Percentiles rank a stretch among this genome's conserved stretches.
These are phyloP conservation scores for Tylopilus cervinicoccineus DNA, from an alignment of 768 basidiomycete genomes.

Conservation along the genomic window DNA sequence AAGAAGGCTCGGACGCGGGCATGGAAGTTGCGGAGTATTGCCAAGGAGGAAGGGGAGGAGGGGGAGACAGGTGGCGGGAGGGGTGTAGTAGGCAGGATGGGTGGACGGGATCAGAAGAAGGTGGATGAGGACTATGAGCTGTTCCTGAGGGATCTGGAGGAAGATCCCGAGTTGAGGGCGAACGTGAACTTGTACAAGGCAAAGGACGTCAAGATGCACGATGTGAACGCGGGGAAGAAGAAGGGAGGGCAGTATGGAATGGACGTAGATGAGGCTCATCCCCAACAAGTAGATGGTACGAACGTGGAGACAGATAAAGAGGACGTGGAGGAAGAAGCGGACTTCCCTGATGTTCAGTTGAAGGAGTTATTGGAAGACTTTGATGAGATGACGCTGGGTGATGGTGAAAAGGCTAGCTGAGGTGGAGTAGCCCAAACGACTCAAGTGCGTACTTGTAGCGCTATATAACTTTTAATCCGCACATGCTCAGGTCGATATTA, in stretches of 20 bases:
- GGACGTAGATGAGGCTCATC: conserved; percentile 59
- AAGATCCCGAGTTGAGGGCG: conserved; percentile 87
- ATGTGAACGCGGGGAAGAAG: conserved; percentile 27
- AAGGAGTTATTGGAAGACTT: conserved; percentile 90
- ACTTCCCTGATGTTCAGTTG: conserved; percentile 85
- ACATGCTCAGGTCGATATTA: too few species aligned
- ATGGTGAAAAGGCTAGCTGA: conserved; percentile 24
- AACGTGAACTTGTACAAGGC: conserved; percentile 86
- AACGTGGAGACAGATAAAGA: conserved; percentile 31
- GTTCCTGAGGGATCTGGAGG: conserved; percentile 91
- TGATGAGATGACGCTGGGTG: conserved; percentile 81
- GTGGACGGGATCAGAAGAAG: conserved; percentile 86
- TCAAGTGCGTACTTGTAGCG: background rate
- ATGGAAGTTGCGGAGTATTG: conserved; percentile 91
- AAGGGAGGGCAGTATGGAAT: conserved; percentile 39
- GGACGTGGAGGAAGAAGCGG: conserved; percentile 63
- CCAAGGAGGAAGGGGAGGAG: conserved; percentile 86
- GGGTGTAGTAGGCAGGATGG: conserved; percentile 87
- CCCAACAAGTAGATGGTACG: conserved; percentile 21
- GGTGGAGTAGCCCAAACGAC: background rate
- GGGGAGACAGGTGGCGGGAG: conserved; percentile 73
- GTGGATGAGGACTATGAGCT: conserved; percentile 96
- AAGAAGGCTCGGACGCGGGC: conserved; percentile 84
- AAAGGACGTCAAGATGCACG: conserved; percentile 49
- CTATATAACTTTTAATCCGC: too few species aligned